Evolutionary conservation across 441 rosid genomes (phyloP), one percentile per base, ranked within the genome.

Genomic region (Arabidopsis hybrid): DNA sequence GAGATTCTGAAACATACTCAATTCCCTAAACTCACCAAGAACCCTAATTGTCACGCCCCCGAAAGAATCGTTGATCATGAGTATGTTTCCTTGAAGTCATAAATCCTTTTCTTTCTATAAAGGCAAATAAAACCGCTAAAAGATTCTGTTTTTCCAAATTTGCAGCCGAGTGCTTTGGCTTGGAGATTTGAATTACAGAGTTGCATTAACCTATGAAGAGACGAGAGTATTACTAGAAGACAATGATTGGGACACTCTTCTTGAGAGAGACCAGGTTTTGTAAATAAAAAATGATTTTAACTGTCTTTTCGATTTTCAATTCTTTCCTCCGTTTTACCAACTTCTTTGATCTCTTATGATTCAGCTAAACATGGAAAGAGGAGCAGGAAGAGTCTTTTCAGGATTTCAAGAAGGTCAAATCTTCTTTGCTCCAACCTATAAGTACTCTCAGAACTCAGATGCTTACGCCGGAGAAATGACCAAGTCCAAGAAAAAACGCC

Each of bases 181-280:
- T 57, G 99, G 97, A 77, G 99, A 95, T 73, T 78, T 92, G 77
- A 95, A 95, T 75, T 92, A 95, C 51, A 83, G 98, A 65, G 81
- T 92, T 7, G 82, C 95, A 7, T 75, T 92, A 75, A 85, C 92
- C 72, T 95, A 95, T 6, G 96, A 91, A 71, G 91, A 91, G 79
- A 82, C 99, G 8, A 89, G 75, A 75, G 8, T 67, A 43, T 78
- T 89, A 43, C 69, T 92, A 72, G 90, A 91, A 79, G 91, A 81
- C n/a, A 83, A 89, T 75, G 89, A 91, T 65, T 92, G 98, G 98
- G 90, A 89, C 68, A 61, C 90, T 32, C 80, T 95, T 60, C 90
- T 95, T 49, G 87, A 84, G 81, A 95, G 83, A 62, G 98, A 92
- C 72, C 99, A 95, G 99, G 99, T 90, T 79, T 72, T 77, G 77